These are phyloP conservation scores for Cyclotella cryptica DNA, from an alignment of 108 stramenopile species.

Conservation along the genomic window DNA sequence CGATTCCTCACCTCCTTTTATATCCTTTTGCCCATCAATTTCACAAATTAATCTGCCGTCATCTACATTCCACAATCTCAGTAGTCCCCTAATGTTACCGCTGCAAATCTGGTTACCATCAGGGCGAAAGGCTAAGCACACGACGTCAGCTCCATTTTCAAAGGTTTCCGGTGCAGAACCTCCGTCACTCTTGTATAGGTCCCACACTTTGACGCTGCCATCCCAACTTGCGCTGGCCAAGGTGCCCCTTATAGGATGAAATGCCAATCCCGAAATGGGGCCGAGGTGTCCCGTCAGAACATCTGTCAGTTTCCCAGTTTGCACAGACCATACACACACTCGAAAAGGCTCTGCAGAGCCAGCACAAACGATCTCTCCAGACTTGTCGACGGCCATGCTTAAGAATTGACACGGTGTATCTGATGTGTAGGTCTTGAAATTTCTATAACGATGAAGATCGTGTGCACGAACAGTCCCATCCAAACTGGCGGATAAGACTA, in stretches of 20 bases:
- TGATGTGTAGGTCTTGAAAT: conserved; percentile 94
- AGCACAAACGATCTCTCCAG: conserved; percentile 94
- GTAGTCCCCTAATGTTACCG: conserved; percentile 93
- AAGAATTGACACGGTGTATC: conserved; percentile 94
- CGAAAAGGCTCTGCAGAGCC: conserved; percentile 93
- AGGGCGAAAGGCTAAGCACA: conserved; percentile 93
- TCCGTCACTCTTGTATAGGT: conserved; percentile 86
- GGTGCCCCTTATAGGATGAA: conserved; percentile 79
- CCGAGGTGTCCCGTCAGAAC: conserved; percentile 95
- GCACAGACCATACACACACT: conserved; percentile 95
- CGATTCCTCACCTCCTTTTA: conserved; percentile 70
- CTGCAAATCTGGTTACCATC: conserved; percentile 95
- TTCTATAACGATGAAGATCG: conserved; percentile 96
- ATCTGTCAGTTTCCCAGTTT: conserved; percentile 94
- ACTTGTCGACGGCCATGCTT: conserved; percentile 93
- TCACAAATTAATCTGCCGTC: conserved; percentile 78
- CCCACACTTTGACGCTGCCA: conserved; percentile 97
- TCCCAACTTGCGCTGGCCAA: conserved; percentile 98
- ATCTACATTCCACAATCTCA: conserved; percentile 95
- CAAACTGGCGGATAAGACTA: conserved; percentile 91
- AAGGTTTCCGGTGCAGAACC: conserved; percentile 89
- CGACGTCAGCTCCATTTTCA: conserved; percentile 93
- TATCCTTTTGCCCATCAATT: conserved; percentile 92
- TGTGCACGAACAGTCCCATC: conserved; percentile 98
- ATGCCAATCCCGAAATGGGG: conserved; percentile 85